Evolutionary conservation across 2,329 filamentous ascomycete species (phyloP).

Genomic region (Zymoseptoria crescenta): DNA sequence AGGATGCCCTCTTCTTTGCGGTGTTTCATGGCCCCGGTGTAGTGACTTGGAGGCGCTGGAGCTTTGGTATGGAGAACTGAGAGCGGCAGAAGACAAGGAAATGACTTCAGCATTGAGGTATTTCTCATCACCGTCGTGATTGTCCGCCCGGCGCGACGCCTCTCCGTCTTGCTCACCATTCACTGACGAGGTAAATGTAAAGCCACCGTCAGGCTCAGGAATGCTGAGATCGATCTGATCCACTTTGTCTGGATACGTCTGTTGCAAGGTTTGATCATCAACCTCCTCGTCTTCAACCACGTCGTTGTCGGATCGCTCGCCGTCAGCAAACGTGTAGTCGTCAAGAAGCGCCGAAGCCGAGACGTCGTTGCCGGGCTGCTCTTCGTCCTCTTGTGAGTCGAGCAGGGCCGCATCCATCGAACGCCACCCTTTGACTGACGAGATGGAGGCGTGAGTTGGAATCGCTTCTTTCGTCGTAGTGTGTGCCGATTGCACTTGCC

Average conservation of each 20-base stretch:
- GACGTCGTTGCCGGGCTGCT: not conserved
- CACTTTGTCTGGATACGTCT: not conserved
- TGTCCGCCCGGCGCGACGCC: not conserved
- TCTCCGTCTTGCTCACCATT: not conserved
- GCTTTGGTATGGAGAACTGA: not conserved
- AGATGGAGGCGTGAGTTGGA: not conserved
- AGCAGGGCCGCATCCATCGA: not conserved
- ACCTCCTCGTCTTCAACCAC: constrained; percentile 8
- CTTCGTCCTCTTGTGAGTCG: not conserved
- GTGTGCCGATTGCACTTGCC: not conserved
- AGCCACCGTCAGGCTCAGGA: constrained; percentile 24
- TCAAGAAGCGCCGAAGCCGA: not conserved
- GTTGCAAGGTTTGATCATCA: not conserved
- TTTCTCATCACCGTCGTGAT: not conserved
- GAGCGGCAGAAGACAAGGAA: not conserved
- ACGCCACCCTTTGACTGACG: not conserved
- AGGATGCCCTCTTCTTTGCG: not conserved
- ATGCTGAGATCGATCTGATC: constrained; percentile 21
- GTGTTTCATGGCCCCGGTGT: not conserved
- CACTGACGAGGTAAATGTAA: constrained; percentile 11
- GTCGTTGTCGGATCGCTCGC: not conserved
- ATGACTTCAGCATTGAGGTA: not conserved
- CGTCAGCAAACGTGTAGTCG: not conserved
- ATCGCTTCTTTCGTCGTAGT: not conserved
- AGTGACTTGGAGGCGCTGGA: not conserved